Evolutionary conservation across 306 rosid genomes (phyloP), one percentile per base, ranked within the genome.

Genomic region (Vicia sativa): DNA sequence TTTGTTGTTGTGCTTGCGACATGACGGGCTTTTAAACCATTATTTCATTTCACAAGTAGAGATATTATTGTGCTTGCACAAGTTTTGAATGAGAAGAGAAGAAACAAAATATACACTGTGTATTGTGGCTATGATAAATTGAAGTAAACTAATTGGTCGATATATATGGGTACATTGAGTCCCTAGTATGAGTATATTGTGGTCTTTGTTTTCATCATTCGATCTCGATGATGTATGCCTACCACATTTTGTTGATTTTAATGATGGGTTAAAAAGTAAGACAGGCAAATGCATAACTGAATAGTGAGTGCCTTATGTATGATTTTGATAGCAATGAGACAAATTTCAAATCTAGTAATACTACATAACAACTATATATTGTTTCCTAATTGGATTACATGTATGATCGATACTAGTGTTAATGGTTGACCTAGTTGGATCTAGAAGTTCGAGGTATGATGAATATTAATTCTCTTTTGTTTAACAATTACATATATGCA

Each of bases 201-300:
- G 49, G 42, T 56, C 48, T 63, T 77, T 7, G 46, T 64, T 57
- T 77, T 77, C 13, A 23, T 23, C 7, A 37, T 12, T 29, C 34
- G 34, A 29, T 29, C 7, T 29, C 5, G 6, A 29, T 1, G 7
- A 29, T 29, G 34, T 28, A 29, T 29, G 5, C 34, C 7, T 34
- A 9, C 18, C 64, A 41, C 34, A 29, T 29, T 48, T 71, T 71
- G 34, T 59, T 29, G 53, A 16, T 18, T 55, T 49, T 59, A 67
- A 72, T 49, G 74, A 62, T 63, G 68, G 49, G 44, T 65, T n/a
- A 55, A 57, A 64, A 15, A 45, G 66, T 74, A 62, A 73, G 62
- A 73, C 54, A 55, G n/a, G 68, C 75, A 68, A 74, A 54, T 55
- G 35, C 45, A 78, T 65, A 65, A 54, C 54, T 16, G 44, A 25